Evolutionary conservation across 306 rosid species (phyloP).

Genomic region (Hippophae tibetana): DNA sequence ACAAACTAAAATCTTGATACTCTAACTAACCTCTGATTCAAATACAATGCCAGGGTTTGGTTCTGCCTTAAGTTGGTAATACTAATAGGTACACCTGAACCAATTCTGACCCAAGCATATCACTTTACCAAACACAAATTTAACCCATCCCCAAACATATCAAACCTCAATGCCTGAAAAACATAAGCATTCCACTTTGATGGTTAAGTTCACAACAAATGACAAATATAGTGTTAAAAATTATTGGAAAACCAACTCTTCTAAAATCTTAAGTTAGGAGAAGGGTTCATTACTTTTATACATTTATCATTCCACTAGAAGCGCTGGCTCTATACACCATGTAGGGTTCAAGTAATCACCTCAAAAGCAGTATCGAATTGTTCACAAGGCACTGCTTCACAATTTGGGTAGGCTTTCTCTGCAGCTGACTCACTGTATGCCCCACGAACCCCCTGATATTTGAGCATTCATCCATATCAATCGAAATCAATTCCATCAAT

Average conservation of each 20-base stretch:
- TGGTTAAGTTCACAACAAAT: background rate
- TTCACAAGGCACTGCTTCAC: constrained; percentile 94
- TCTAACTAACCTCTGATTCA: too few species aligned
- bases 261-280: too few species aligned
- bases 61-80: too few species aligned
- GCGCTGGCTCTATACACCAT: background rate
- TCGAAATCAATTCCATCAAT: background rate
- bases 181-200: background rate
- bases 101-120: background rate
- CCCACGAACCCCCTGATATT: constrained; percentile 74
- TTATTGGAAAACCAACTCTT: background rate
- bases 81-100: background rate
- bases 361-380: constrained; percentile 88
- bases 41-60: too few species aligned
- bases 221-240: background rate
- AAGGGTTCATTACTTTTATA: too few species aligned
- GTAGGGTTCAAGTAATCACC: constrained; percentile 24
- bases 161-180: background rate
- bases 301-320: background rate
- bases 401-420: constrained; percentile 83
- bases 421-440: constrained; percentile 94
- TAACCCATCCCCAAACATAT: background rate
- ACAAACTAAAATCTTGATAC: too few species aligned
- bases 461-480: constrained; percentile 11
- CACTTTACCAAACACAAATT: background rate